phyloP scores from a whole-genome alignment of 2,329 filamentous ascomycete genomes.

The Davidsoniella neocaledoniae region DNA sequence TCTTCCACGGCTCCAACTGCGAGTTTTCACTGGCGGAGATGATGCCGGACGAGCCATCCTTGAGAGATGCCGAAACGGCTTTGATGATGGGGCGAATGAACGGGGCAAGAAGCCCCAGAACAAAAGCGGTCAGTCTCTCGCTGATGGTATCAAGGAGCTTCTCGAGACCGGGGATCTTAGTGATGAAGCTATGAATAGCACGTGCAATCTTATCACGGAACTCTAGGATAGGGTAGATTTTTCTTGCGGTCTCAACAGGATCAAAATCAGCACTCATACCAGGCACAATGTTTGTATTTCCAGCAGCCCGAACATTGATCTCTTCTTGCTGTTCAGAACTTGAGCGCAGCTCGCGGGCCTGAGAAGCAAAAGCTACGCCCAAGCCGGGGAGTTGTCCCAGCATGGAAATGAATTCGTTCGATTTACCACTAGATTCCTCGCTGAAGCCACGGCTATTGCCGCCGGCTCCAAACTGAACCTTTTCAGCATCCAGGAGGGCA shows the following conservation, averaged over 20 bases:
- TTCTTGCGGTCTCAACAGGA: constrained; percentile 53
- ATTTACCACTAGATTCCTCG: constrained; percentile 21
- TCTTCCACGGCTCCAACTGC: constrained; percentile 67
- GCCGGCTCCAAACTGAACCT: constrained; percentile 21
- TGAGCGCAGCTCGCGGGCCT: constrained; percentile 46
- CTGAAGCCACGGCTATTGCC: constrained; percentile 18
- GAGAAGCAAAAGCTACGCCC: constrained; percentile 46
- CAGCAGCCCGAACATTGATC: constrained; percentile 24
- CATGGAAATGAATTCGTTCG: constrained; percentile 52
- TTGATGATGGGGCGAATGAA: constrained; percentile 87
- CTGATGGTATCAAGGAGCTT: constrained; percentile 83
- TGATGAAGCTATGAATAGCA: constrained; percentile 66
- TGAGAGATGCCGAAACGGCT: constrained; percentile 66
- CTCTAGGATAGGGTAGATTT: constrained; percentile 88
- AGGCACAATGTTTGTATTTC: constrained; percentile 43
- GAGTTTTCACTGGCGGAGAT: constrained; percentile 52
- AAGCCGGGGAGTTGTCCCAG: constrained; percentile 59
- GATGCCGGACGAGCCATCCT: constrained; percentile 63
- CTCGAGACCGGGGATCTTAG: constrained; percentile 84
- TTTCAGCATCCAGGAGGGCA: constrained; percentile 53
- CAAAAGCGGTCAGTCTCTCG: constrained; percentile 80
- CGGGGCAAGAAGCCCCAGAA: constrained; percentile 77
- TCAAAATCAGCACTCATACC: constrained; percentile 66
- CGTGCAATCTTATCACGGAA: constrained; percentile 92
- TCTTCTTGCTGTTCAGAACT: constrained; percentile 41